Evolutionary conservation across 345 rosid species (phyloP).

Genomic region (Eutrema japonicum): DNA sequence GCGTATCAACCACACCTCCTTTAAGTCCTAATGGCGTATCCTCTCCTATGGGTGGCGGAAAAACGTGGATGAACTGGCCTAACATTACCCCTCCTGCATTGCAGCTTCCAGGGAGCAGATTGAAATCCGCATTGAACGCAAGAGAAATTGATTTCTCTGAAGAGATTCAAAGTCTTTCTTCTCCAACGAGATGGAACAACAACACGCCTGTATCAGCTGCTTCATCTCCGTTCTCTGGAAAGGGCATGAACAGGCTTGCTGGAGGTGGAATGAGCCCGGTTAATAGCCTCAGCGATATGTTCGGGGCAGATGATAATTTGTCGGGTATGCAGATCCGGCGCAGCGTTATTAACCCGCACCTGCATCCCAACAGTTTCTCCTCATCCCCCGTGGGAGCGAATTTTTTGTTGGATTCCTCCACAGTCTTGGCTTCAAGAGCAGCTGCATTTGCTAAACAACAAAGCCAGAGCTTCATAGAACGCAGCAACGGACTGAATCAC

Average conservation of each 20-base stretch:
- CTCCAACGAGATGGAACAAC: constrained; percentile 71
- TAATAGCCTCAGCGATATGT: constrained; percentile 70
- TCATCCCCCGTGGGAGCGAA: constrained; percentile 58
- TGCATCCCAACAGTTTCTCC: constrained; percentile 45
- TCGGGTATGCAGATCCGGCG: constrained; percentile 53
- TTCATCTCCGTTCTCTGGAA: constrained; percentile 53
- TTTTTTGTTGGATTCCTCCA: constrained; percentile 55
- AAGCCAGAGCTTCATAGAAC: constrained; percentile 77
- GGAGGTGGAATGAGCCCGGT: constrained; percentile 63
- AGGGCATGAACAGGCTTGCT: constrained; percentile 51
- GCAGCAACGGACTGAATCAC: constrained; percentile 51
- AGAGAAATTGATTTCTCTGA: constrained; percentile 67
- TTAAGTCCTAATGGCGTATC: constrained; percentile 63
- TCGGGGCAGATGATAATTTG: constrained; percentile 53
- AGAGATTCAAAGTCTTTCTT: constrained; percentile 58
- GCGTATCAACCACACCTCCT: constrained; percentile 72
- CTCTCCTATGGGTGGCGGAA: constrained; percentile 56
- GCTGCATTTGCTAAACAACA: constrained; percentile 67
- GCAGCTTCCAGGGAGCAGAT: constrained; percentile 84
- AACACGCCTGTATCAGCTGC: constrained; percentile 47
- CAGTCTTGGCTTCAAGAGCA: constrained; percentile 60
- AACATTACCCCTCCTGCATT: constrained; percentile 56
- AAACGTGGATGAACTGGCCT: constrained; percentile 61
- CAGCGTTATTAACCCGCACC: constrained; percentile 52
- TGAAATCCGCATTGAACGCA: constrained; percentile 66